Base-by-base conservation (phyloP, 805 yeast species). In the Pichia membranifaciens region DNA sequence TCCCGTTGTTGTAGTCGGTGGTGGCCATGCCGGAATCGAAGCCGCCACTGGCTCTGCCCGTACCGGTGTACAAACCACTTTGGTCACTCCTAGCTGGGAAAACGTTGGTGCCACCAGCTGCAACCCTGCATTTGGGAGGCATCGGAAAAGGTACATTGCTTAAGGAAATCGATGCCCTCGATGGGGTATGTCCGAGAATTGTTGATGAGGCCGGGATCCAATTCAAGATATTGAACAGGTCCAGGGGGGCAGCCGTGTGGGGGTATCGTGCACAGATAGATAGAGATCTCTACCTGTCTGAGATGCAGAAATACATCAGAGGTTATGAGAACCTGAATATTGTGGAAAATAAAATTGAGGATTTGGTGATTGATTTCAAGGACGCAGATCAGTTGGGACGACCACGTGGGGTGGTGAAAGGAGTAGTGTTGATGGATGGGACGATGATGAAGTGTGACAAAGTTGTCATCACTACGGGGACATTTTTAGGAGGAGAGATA, bases 21-120 rank as follows among this genome's bases (percentile, higher is more conserved):
- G 95, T 12, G 99, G 99, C 0, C 99, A 93, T 69, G 99, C 99
- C 32, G 99, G 99, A 12, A 83, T 96, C 56, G 99, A 93, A 65
- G 99, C 99, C 0, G 93, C 96, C 2, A 74, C 96, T 0, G 98
- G 91, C 0, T 73, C 96, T 1, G 96, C 98, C 0, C 72, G 99
- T 52, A 61, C 86, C 1, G 97, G 97, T 0, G 75, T 83, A 1
- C 51, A 59, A 3, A 84, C 96, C 0, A 69, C 82, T 2, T 69
- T 93, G 23, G 72, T 93, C 2, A 90, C 99, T 0, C 98, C 96
- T 1, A 75, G 72, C 40, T 59, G 79, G 31, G 61, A 71, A 25
- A 86, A 87, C 59, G 81, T 93, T 13, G 99, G 99, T 0, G 85
- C 95, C 0, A 93, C 97, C 18, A 88, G 96, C 1, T 93, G 99